A percentile compares a stretch with the other conserved stretches of the same genome.
Evolutionary conservation across 163 green algal species (phyloP).

Genomic region (Prototheca wickerhamii): DNA sequence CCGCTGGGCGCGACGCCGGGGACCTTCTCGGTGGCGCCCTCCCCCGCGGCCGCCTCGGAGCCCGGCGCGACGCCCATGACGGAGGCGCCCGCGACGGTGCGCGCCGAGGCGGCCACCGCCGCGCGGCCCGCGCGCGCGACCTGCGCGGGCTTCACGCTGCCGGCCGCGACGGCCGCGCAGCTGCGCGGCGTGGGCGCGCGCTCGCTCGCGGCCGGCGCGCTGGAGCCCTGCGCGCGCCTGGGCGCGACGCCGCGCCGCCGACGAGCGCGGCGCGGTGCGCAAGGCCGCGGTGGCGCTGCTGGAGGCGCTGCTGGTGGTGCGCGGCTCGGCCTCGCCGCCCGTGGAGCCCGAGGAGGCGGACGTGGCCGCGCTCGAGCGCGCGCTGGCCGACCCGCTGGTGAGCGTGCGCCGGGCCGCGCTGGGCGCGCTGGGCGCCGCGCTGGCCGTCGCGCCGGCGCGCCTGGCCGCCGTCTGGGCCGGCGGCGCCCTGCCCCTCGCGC

Average conservation of each 20-base stretch:
- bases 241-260: slow-evolving; percentile 40
- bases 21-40: background rate
- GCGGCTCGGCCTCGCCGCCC: slow-evolving; percentile 2
- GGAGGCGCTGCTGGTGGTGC: slow-evolving; percentile 40
- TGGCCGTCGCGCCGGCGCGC: slow-evolving; percentile 38
- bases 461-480: slow-evolving; percentile 46
- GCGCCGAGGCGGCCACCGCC: background rate
- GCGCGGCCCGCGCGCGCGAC: background rate
- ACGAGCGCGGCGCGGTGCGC: slow-evolving; percentile 46
- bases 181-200: background rate
- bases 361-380: slow-evolving; percentile 46
- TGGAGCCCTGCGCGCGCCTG: slow-evolving; percentile 26
- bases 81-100: background rate
- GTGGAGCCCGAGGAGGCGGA: slow-evolving; percentile 28
- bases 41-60: slow-evolving; percentile 1
- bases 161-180: background rate
- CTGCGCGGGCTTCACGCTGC: slow-evolving; percentile 2
- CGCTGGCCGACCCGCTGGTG: slow-evolving; percentile 55
- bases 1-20: background rate
- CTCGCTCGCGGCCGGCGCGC: background rate
- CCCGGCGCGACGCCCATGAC: slow-evolving; percentile 8
- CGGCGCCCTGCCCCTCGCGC: slow-evolving; percentile 48
- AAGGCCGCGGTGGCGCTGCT: slow-evolving; percentile 45
- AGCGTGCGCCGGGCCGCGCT: slow-evolving; percentile 60
- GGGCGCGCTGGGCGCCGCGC: slow-evolving; percentile 34